phyloP scores from a whole-genome alignment of 495 filamentous ascomycete species.

The Aspergillus leporis region DNA sequence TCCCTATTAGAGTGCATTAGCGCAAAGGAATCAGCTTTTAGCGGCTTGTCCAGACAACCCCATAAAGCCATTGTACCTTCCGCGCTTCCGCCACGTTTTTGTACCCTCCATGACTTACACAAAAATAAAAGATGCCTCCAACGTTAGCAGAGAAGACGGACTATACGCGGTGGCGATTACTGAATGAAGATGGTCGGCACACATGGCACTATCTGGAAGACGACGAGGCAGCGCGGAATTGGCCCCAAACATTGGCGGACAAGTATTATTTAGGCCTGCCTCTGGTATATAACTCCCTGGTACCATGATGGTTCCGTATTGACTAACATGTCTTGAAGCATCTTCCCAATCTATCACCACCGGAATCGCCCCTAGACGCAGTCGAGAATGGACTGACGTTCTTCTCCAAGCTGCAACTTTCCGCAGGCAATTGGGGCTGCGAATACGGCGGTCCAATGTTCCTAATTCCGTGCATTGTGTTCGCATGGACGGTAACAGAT shows the following conservation, averaged over 20 bases:
- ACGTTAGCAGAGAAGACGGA: not conserved
- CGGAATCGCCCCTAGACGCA: conserved; percentile 1
- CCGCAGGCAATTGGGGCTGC: conserved; percentile 14
- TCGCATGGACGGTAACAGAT: conserved; percentile 17
- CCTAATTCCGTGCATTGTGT: conserved; percentile 13
- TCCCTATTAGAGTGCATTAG: not conserved
- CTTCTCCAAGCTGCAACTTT: conserved; percentile 11
- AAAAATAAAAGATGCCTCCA: not conserved
- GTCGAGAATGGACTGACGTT: conserved; percentile 10
- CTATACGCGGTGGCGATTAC: conserved; percentile 11
- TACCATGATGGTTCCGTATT: not conserved
- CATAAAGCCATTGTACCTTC: not conserved
- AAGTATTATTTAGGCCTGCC: conserved; percentile 2
- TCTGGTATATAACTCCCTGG: not conserved
- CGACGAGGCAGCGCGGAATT: not conserved
- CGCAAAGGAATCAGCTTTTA: not conserved
- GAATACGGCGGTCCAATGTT: conserved; percentile 18
- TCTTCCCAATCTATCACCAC: conserved; percentile 6
- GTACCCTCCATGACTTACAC: not conserved
- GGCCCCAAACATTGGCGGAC: not conserved
- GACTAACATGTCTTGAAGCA: not conserved
- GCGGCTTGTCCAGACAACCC: not conserved
- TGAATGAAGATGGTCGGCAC: conserved; percentile 12
- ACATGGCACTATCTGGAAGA: conserved; percentile 17
- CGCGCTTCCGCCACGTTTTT: not conserved